Conservation (phyloP, 1,284 basidiomycete species). For the Naganishia sp. region DNA sequence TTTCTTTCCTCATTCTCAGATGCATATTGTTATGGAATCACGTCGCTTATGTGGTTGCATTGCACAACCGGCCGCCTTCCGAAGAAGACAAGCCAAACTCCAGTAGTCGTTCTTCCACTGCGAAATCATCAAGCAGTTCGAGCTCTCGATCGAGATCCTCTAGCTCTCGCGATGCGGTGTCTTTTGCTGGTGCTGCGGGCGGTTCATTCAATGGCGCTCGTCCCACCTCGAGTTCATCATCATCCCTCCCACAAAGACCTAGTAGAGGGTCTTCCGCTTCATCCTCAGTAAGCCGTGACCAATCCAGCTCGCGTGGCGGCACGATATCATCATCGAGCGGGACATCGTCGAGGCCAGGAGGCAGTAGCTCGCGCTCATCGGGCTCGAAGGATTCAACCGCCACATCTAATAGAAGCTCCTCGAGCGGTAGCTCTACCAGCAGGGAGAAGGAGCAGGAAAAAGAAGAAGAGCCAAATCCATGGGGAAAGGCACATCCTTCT, state of each 20-base stretch:
- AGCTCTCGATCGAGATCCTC: slow-evolving; percentile 6
- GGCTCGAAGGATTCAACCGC: too few relatives aligned
- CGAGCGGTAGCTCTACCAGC: not conserved
- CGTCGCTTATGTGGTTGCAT: slow-evolving; percentile 10
- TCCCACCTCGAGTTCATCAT: not conserved
- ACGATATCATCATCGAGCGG: slow-evolving; percentile 4
- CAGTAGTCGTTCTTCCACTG: slow-evolving; percentile 13
- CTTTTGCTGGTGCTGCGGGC: not conserved
- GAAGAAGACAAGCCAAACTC: slow-evolving; percentile 7
- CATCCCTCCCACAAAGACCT: not conserved
- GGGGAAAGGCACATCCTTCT: slow-evolving; percentile 30
- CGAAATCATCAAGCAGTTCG: slow-evolving; percentile 7
- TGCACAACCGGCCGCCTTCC: not conserved
- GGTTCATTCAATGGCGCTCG: slow-evolving; percentile 7
- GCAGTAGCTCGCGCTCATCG: slow-evolving; percentile 5
- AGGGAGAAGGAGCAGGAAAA: slow-evolving; percentile 2
- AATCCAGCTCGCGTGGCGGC: not conserved
- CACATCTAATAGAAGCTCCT: not conserved
- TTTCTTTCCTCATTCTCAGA: not conserved
- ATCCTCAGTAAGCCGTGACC: not conserved
- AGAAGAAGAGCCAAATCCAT: slow-evolving; percentile 20
- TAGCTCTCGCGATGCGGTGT: not conserved
- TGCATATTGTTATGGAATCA: slow-evolving; percentile 32
- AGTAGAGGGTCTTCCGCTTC: slow-evolving; percentile 1
- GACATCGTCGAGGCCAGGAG: slow-evolving; percentile 5